Evolutionary conservation across 495 filamentous ascomycete genomes (phyloP).

Genomic region (Aspergillus funiculosus): DNA sequence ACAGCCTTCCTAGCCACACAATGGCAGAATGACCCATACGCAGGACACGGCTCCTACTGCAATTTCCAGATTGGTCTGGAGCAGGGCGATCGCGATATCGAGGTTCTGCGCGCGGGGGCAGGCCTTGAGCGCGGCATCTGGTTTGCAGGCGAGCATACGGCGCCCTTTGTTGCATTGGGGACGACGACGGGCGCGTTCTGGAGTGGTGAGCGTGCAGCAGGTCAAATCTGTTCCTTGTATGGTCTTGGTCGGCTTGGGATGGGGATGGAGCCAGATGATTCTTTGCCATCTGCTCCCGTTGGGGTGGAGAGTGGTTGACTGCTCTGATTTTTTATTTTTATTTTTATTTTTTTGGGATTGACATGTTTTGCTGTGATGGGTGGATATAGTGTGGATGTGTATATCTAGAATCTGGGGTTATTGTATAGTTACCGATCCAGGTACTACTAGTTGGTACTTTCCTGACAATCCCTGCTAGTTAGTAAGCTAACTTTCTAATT

Average conservation of each 20-base stretch:
- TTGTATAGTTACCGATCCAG: too few species aligned
- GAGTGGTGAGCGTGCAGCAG: conserved; percentile 78
- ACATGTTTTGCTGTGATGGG: neutral
- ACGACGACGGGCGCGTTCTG: conserved; percentile 51
- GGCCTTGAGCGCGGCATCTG: conserved; percentile 66
- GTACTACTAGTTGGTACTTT: too few species aligned
- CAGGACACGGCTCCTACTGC: conserved; percentile 83
- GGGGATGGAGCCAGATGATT: conserved; percentile 30
- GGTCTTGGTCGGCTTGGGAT: conserved; percentile 27
- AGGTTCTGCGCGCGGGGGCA: conserved; percentile 60
- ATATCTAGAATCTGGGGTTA: too few species aligned
- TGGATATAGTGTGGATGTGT: too few species aligned
- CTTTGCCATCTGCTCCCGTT: conserved; percentile 29
- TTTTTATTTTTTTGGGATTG: neutral
- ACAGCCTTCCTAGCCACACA: conserved; percentile 59
- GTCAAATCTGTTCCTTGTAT: conserved; percentile 48
- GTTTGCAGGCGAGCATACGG: conserved; percentile 93
- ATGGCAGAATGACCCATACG: conserved; percentile 77
- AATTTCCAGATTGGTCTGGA: conserved; percentile 80
- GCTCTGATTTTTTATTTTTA: neutral
- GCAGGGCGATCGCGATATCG: conserved; percentile 64
- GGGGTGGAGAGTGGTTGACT: neutral
- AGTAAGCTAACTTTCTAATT: too few species aligned
- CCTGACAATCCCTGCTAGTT: too few species aligned
- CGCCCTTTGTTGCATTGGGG: conserved; percentile 57